A percentile compares a stretch with the other conserved stretches of the same genome.
These are phyloP conservation scores for Thalassiosira oceanica DNA, from an alignment of 352 stramenopile species.

Conservation along the genomic window DNA sequence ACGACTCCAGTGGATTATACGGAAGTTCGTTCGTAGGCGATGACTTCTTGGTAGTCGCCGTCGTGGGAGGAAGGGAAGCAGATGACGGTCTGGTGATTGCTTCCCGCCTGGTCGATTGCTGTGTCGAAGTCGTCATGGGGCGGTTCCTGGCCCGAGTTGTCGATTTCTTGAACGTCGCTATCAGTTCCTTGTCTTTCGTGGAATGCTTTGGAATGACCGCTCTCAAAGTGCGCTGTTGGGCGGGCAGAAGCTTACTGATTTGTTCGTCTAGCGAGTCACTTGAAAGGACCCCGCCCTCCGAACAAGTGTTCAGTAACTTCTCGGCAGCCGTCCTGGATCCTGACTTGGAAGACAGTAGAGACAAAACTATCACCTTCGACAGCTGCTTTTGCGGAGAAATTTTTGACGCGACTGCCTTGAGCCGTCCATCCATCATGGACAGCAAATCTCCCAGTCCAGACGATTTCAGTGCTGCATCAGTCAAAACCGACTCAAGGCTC, in stretches of 20 bases:
- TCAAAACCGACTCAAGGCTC: constrained; percentile 62
- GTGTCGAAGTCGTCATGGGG: too few relatives aligned
- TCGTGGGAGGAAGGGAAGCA: too few relatives aligned
- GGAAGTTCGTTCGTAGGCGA: constrained; percentile 5
- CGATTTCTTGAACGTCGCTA: constrained; percentile 23
- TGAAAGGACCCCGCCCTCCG: constrained; percentile 45
- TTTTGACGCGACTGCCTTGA: constrained; percentile 34
- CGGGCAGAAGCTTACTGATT: constrained; percentile 62
- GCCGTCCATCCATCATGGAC: constrained; percentile 43
- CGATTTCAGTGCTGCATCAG: constrained; percentile 70
- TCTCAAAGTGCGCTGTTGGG: constrained; percentile 71
- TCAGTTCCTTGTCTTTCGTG: constrained; percentile 27
- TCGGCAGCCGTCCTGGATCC: constrained; percentile 68
- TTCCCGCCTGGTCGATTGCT: too few relatives aligned
- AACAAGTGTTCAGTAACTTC: constrained; percentile 47
- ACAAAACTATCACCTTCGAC: constrained; percentile 60
- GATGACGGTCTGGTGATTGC: too few relatives aligned
- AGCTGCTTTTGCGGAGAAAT: constrained; percentile 46
- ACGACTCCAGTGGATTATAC: constrained; percentile 32
- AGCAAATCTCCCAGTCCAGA: constrained; percentile 66
- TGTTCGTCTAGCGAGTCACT: constrained; percentile 51
- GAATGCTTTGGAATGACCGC: constrained; percentile 65
- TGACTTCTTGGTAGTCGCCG: too few relatives aligned
- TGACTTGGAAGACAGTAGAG: constrained; percentile 74
- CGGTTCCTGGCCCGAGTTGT: constrained; percentile 6